These are phyloP conservation scores for Lactarius evosmus DNA, from an alignment of 768 basidiomycete species.

Conservation along the genomic window DNA sequence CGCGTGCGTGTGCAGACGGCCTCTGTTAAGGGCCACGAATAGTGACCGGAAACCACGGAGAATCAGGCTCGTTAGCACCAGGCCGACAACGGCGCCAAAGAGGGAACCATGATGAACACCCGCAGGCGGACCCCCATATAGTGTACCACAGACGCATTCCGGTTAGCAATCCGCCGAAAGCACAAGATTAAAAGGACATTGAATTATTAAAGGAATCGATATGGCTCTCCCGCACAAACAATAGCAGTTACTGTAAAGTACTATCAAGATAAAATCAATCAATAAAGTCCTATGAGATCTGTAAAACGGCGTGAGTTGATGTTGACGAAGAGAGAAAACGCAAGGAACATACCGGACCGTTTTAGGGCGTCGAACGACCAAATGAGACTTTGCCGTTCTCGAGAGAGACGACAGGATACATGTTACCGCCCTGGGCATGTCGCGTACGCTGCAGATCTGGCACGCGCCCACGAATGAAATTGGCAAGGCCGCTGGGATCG, in stretches of 20 bases:
- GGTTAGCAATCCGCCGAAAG: not conserved
- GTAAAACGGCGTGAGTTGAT: not conserved
- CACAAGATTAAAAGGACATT: not conserved
- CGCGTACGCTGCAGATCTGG: not conserved
- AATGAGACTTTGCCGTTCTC: not conserved
- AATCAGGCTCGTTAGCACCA: not conserved
- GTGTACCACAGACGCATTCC: not conserved
- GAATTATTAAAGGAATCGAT: not conserved
- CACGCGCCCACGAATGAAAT: not conserved
- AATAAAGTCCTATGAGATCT: not conserved
- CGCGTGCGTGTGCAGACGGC: no score
- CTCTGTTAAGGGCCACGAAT: not conserved
- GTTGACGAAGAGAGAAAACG: not conserved
- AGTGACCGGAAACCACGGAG: not conserved
- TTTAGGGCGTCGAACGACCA: not conserved
- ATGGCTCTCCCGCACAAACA: not conserved
- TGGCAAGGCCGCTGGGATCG: not conserved
- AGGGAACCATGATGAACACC: not conserved
- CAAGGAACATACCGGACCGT: not conserved
- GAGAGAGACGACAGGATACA: constrained; percentile 1
- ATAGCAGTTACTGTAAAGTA: not conserved
- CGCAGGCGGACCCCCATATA: not conserved
- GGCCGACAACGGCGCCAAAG: not conserved
- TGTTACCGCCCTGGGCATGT: not conserved
- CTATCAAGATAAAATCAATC: not conserved